Percentiles rank a stretch among this genome's conserved stretches.
phyloP scores from a whole-genome alignment of 768 basidiomycete genomes.

The Boletus barrowsii region DNA sequence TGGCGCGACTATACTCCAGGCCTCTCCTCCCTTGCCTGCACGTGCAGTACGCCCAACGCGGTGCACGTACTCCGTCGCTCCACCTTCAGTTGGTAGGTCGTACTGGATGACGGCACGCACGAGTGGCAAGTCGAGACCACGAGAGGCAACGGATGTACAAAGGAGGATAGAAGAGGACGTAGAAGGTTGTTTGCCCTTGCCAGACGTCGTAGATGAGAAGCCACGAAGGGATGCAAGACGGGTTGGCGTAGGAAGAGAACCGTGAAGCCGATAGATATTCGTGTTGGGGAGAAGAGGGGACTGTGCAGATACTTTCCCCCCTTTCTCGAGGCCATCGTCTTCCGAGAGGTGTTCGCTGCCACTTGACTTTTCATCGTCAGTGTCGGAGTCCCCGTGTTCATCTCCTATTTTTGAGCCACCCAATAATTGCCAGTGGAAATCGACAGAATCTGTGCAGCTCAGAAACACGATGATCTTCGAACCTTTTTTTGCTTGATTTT shows the following conservation, averaged over 20 bases:
- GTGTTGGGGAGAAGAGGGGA: slow-evolving; percentile 81
- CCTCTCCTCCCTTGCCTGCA: slow-evolving; percentile 92
- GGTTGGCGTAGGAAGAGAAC: slow-evolving; percentile 77
- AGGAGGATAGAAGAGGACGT: slow-evolving; percentile 69
- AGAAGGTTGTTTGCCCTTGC: slow-evolving; percentile 29
- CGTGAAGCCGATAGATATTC: slow-evolving; percentile 86
- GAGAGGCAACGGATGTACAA: slow-evolving; percentile 97
- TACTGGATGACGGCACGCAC: slow-evolving; percentile 94
- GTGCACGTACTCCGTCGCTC: slow-evolving; percentile 94
- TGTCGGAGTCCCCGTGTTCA: slow-evolving; percentile 23
- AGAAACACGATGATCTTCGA: slow-evolving; percentile 91
- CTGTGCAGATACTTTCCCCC: slow-evolving; percentile 49
- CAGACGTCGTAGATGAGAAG: slow-evolving; percentile 54
- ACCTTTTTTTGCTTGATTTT: slow-evolving; percentile 48
- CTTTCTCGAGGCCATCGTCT: slow-evolving; percentile 25
- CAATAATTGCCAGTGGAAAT: slow-evolving; percentile 90
- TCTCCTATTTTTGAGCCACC: slow-evolving; percentile 67
- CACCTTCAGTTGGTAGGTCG: slow-evolving; percentile 96
- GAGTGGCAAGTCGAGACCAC: slow-evolving; percentile 93
- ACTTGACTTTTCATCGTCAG: slow-evolving; percentile 25
- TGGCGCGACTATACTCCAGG: slow-evolving; percentile 89
- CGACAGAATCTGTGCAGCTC: slow-evolving; percentile 96
- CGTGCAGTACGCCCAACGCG: slow-evolving; percentile 96
- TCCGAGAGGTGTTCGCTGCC: slow-evolving; percentile 24
- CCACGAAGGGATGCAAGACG: slow-evolving; percentile 81